Conservation (phyloP, 106 monocot genomes). For the Vanilla planifolia region DNA sequence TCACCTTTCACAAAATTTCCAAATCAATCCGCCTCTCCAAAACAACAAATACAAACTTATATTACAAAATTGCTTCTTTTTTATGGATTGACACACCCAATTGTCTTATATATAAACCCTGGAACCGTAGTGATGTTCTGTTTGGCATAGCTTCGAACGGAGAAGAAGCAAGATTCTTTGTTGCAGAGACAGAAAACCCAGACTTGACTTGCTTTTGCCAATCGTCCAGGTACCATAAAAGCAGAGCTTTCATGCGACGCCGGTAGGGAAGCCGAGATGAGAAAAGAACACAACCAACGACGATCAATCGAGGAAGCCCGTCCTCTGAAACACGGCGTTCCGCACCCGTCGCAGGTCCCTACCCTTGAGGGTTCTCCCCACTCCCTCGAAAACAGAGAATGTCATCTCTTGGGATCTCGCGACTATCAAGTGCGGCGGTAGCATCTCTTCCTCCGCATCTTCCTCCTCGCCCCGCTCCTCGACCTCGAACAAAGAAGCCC, state of each 20-base stretch:
- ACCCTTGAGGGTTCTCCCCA: constrained; percentile 88
- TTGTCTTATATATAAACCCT: neutral
- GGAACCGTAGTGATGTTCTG: no score
- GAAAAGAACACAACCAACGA: neutral
- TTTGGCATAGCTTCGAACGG: neutral
- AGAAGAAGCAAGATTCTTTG: neutral
- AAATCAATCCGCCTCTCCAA: neutral
- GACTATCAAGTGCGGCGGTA: constrained; percentile 83
- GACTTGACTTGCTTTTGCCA: neutral
- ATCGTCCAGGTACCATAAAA: neutral
- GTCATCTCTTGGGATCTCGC: constrained; percentile 50
- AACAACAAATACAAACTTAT: neutral
- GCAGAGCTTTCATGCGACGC: neutral
- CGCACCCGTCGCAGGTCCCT: constrained; percentile 68
- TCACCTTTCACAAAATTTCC: no score
- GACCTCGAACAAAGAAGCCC: constrained; percentile 3
- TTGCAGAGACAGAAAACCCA: neutral
- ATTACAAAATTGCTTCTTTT: constrained; percentile 7
- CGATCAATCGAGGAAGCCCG: constrained; percentile 45
- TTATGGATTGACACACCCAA: neutral
- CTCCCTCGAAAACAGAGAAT: constrained; percentile 80
- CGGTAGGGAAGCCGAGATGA: neutral
- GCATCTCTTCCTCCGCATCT: constrained; percentile 53
- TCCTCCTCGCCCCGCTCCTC: constrained; percentile 22
- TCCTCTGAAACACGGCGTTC: constrained; percentile 65